Evolutionary conservation across 495 filamentous ascomycete genomes (phyloP).

Genomic region (Penicillium arizonense): DNA sequence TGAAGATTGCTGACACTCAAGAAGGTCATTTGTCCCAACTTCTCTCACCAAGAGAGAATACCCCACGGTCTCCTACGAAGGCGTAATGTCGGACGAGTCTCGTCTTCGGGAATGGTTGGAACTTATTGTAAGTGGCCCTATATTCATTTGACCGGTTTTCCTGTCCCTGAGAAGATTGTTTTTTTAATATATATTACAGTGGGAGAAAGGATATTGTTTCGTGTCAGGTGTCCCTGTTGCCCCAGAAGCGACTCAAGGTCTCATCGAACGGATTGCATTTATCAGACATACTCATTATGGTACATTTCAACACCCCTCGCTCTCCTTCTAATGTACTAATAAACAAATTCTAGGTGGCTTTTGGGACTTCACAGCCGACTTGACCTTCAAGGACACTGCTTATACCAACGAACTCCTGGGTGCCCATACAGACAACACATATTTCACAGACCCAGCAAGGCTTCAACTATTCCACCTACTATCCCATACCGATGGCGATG

Average conservation of each 20-base stretch:
- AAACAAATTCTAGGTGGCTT: conserved; percentile 62
- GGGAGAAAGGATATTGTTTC: conserved; percentile 66
- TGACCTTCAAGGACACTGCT: conserved; percentile 87
- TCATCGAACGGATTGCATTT: conserved; percentile 78
- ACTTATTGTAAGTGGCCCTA: conserved; percentile 50
- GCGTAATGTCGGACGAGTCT: conserved; percentile 56
- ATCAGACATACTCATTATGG: conserved; percentile 90
- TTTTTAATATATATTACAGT: conserved; percentile 26
- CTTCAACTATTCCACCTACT: conserved; percentile 90
- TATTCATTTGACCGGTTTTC: background rate
- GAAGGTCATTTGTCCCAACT: conserved; percentile 27
- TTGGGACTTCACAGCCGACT: conserved; percentile 90
- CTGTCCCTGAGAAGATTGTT: no score
- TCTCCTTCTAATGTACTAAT: background rate
- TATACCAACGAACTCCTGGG: conserved; percentile 77
- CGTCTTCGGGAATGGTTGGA: conserved; percentile 56
- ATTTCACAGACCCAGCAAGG: conserved; percentile 86
- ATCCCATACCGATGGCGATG: conserved; percentile 62
- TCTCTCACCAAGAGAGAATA: conserved; percentile 18
- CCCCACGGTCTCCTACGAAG: conserved; percentile 56
- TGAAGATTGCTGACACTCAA: background rate
- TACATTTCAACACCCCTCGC: conserved; percentile 17
- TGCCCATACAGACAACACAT: conserved; percentile 89
- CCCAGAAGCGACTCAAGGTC: conserved; percentile 63
- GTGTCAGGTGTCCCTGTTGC: conserved; percentile 63